These are phyloP conservation scores for Blepharisma japonicum DNA, from an alignment of 73 alveolate genomes.

Conservation along the genomic window DNA sequence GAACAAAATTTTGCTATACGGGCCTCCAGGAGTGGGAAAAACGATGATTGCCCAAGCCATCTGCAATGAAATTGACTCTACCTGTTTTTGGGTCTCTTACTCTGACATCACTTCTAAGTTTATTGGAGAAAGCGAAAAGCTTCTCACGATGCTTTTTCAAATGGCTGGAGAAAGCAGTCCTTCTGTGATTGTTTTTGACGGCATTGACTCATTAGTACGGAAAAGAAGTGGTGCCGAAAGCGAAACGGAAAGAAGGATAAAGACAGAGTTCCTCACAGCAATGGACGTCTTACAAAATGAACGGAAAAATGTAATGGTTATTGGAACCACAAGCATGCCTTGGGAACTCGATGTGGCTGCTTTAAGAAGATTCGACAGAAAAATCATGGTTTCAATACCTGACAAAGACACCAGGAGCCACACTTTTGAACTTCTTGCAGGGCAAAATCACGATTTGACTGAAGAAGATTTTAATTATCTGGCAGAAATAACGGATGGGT, in stretches of 20 bases:
- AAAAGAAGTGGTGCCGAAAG: slow-evolving; percentile 93
- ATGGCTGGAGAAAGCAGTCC: slow-evolving; percentile 98
- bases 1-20: slow-evolving; percentile 96
- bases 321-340: slow-evolving; percentile 98
- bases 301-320: slow-evolving; percentile 85
- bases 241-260: slow-evolving; percentile 93
- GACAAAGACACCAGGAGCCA: slow-evolving; percentile 74
- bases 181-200: slow-evolving; percentile 96
- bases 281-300: slow-evolving; percentile 94
- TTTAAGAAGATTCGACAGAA: slow-evolving; percentile 97
- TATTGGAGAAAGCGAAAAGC: slow-evolving; percentile 87
- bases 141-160: slow-evolving; percentile 84
- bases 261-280: slow-evolving; percentile 95
- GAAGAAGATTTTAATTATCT: slow-evolving; percentile 66
- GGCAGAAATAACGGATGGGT: slow-evolving; percentile 63
- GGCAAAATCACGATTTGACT: slow-evolving; percentile 65
- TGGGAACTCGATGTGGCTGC: slow-evolving; percentile 98
- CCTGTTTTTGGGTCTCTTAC: slow-evolving; percentile 73
- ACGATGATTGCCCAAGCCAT: slow-evolving; percentile 97
- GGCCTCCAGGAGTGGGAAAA: slow-evolving; percentile 99
- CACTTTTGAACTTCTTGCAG: slow-evolving; percentile 59
- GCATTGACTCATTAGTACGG: slow-evolving; percentile 93
- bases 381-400: slow-evolving; percentile 97
- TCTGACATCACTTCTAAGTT: slow-evolving; percentile 72
- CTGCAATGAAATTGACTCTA: slow-evolving; percentile 97